Base-by-base conservation (phyloP, 2,329 filamentous ascomycete species). In the Fusarium sp. region DNA sequence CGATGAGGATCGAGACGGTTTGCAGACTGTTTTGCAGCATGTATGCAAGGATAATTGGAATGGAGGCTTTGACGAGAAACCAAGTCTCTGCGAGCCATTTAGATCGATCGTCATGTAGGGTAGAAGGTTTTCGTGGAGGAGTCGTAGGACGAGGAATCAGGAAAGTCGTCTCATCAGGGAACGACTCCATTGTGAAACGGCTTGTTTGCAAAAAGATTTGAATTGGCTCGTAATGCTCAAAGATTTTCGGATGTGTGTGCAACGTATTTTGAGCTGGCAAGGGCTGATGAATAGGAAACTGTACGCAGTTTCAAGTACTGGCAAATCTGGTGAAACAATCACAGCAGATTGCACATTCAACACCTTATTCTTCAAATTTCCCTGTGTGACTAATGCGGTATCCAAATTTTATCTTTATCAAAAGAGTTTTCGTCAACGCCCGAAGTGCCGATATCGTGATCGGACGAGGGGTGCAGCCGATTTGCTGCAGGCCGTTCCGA, bases 11-110 rank as follows among this genome's bases (percentile, higher is more conserved):
- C 0, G 94, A 97, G 2, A 93, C 81, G 0, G 95, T 97, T 80
- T 97, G 95, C 0, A 97, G 85, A 6, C 93, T 95, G 81, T 96
- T 97, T 71, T 97, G 95, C 6, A 97, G 86, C 10, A 92, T 92
- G 82, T 97, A 97, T 68, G 94, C 94, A 41, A 97, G 80, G 69
- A 97, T 95, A 4, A 97, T 93, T 0, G 94, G 94, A 1, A 94
- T 81, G 0, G 94, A 94, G 27, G 90, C 90, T 76, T 89, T 92
- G 41, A 93, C 83, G 2, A 97, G 84, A 8, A 94, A 63, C 61
- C 72, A 56, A 0, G 75, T 77, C 29, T 81, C 80, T 5, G 20
- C 20, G 1, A 77, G 56, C 80, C 80, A 81, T 71, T 67, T 69
- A 2, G 64, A 37, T 13, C 31, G 37, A 9, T 67, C 64, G 1